Evolutionary conservation across 768 basidiomycete species (phyloP).

Genomic region (Ephemerocybe angulata): DNA sequence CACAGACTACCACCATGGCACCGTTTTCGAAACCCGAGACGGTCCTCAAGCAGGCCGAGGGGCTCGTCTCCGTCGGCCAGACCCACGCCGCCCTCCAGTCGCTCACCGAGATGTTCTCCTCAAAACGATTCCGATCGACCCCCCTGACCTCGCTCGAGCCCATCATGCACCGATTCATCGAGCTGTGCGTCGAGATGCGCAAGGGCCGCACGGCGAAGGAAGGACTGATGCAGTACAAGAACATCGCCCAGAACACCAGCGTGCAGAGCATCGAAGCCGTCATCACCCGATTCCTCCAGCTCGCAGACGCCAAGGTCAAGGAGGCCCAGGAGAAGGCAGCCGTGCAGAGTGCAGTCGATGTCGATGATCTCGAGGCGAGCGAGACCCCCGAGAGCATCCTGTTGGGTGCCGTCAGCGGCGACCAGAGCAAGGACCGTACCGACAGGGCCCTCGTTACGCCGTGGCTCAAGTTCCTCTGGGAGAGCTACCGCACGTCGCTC

Average conservation of each 20-base stretch:
- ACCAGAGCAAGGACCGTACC: slow-evolving; percentile 89
- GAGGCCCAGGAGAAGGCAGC: slow-evolving; percentile 87
- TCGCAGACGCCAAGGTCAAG: slow-evolving; percentile 77
- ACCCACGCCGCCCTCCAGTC: slow-evolving; percentile 87
- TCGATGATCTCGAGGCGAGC: slow-evolving; percentile 93
- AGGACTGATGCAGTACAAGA: slow-evolving; percentile 96
- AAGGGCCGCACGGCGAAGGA: slow-evolving; percentile 93
- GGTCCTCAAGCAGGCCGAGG: slow-evolving; percentile 89
- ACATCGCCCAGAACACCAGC: slow-evolving; percentile 91
- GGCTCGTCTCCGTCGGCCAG: slow-evolving; percentile 89
- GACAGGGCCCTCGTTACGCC: slow-evolving; percentile 94
- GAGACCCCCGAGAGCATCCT: slow-evolving; percentile 93
- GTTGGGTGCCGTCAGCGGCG: slow-evolving; percentile 84
- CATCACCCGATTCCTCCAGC: slow-evolving; percentile 78
- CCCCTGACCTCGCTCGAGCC: slow-evolving; percentile 88
- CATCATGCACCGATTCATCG: slow-evolving; percentile 93
- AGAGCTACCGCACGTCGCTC: slow-evolving; percentile 91
- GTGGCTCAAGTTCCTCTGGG: slow-evolving; percentile 99
- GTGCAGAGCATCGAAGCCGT: slow-evolving; percentile 91
- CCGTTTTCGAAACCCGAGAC: slow-evolving; percentile 90
- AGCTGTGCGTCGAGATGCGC: slow-evolving; percentile 92
- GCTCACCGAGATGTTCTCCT: slow-evolving; percentile 87
- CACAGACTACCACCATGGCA: slow-evolving; percentile 54
- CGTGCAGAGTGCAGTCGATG: slow-evolving; percentile 70
- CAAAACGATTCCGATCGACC: slow-evolving; percentile 91